Evolutionary conservation across 1,284 basidiomycete species (phyloP).

Genomic region (Microbotryum lychnidis-dioicae): DNA sequence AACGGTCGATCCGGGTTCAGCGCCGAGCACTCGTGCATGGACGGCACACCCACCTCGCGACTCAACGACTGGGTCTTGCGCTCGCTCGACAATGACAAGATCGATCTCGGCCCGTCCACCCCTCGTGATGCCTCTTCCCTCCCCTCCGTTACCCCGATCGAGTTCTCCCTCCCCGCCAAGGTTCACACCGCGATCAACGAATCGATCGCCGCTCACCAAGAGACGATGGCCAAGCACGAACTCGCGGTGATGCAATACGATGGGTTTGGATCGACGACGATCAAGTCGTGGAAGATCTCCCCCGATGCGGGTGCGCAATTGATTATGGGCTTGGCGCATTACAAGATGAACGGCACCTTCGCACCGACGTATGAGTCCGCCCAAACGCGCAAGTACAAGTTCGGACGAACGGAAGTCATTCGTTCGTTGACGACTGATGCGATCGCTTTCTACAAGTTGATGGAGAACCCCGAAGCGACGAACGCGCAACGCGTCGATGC

Average conservation of each 20-base stretch:
- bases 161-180: slow-evolving; percentile 59
- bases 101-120: slow-evolving; percentile 54
- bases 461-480: slow-evolving; percentile 57
- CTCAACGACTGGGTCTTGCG: slow-evolving; percentile 91
- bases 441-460: slow-evolving; percentile 77
- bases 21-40: slow-evolving; percentile 73
- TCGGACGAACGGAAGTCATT: slow-evolving; percentile 91
- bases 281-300: slow-evolving; percentile 81
- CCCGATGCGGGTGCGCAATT: slow-evolving; percentile 95
- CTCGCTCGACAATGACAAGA: slow-evolving; percentile 65
- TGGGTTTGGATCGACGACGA: slow-evolving; percentile 77
- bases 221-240: slow-evolving; percentile 69
- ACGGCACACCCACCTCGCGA: slow-evolving; percentile 88
- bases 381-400: slow-evolving; percentile 87
- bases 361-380: slow-evolving; percentile 83
- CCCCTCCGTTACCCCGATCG: slow-evolving; percentile 57
- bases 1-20: slow-evolving; percentile 88
- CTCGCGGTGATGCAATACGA: slow-evolving; percentile 80
- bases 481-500: slow-evolving; percentile 58
- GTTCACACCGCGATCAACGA: slow-evolving; percentile 44
- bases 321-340: slow-evolving; percentile 90
- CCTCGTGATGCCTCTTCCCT: slow-evolving; percentile 47
- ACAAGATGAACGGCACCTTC: slow-evolving; percentile 72
- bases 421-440: slow-evolving; percentile 74
- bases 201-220: slow-evolving; percentile 62